Evolutionary conservation across 2,329 filamentous ascomycete genomes (phyloP).

Genomic region (Aspergillus hiratsukae): DNA sequence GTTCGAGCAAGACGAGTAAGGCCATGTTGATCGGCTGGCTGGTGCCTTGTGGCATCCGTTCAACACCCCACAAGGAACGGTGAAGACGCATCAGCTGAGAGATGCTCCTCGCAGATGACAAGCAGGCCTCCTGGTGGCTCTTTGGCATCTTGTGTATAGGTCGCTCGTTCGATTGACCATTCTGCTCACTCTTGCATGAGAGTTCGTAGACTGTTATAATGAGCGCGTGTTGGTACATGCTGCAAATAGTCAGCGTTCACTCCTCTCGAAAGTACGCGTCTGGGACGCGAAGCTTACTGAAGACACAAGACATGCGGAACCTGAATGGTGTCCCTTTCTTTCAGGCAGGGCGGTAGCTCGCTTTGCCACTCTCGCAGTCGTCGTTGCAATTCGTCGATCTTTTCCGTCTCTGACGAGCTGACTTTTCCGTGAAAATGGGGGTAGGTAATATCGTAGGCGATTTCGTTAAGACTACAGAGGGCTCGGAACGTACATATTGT

Average conservation of each 20-base stretch:
- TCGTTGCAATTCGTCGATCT: conserved; percentile 11
- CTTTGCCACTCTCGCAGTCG: conserved; percentile 16
- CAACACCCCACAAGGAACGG: conserved; percentile 26
- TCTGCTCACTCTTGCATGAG: conserved; percentile 10
- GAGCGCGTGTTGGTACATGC: conserved; percentile 37
- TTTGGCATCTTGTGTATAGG: neutral
- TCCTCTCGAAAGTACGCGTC: neutral
- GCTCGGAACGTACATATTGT: conserved; percentile 16
- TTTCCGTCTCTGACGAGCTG: conserved; percentile 7
- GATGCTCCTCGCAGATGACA: conserved; percentile 23
- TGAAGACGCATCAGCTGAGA: conserved; percentile 23
- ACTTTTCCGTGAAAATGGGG: conserved; percentile 13
- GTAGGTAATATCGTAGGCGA: conserved; percentile 16
- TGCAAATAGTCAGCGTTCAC: conserved; percentile 7
- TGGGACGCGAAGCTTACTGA: conserved; percentile 13
- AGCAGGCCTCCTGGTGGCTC: conserved; percentile 11
- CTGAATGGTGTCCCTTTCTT: conserved; percentile 5
- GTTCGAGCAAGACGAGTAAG: conserved; percentile 23
- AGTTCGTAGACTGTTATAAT: conserved; percentile 29
- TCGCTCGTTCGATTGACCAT: conserved; percentile 5
- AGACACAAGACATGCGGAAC: conserved; percentile 20
- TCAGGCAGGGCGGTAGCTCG: conserved; percentile 10
- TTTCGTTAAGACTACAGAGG: conserved; percentile 16
- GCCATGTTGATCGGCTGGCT: conserved; percentile 28
- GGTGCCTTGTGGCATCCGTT: conserved; percentile 28